Percentiles rank a stretch among this genome's conserved stretches.
Evolutionary conservation across 73 alveolate genomes (phyloP).

Genomic region (Stentor roeselii): DNA sequence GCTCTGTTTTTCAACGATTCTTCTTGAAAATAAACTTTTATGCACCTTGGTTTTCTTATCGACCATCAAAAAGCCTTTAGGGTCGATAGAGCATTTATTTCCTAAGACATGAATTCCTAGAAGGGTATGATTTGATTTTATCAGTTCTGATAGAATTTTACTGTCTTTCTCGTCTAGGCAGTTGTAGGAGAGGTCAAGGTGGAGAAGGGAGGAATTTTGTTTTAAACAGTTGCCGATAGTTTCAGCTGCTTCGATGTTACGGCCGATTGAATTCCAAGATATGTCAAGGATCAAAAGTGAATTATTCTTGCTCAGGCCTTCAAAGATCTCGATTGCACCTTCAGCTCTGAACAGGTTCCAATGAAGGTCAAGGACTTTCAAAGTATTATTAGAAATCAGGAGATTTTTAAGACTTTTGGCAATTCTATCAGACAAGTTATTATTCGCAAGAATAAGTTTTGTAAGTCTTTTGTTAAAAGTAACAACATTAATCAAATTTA

Average conservation of each 20-base stretch:
- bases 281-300: neutral
- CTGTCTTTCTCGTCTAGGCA: neutral
- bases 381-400: neutral
- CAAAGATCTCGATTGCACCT: conserved; percentile 17
- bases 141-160: neutral
- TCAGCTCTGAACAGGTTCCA: conserved; percentile 18
- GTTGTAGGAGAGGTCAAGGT: conserved; percentile 4
- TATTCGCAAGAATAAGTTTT: neutral
- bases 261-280: conserved; percentile 20
- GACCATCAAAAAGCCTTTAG: conserved; percentile 33
- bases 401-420: neutral
- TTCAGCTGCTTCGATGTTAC: neutral
- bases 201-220: neutral
- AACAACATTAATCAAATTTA: neutral
- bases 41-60: neutral
- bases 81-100: neutral
- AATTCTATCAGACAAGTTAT: neutral
- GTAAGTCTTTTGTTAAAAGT: neutral
- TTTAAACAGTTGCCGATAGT: neutral
- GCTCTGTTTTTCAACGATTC: neutral
- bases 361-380: neutral
- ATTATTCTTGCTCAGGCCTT: conserved; percentile 15
- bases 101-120: conserved; percentile 27
- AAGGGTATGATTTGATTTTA: conserved; percentile 13
- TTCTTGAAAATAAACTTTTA: neutral